Evolutionary conservation across 805 yeast genomes (phyloP), one percentile per base, ranked within the genome.

Genomic region (Ogataea glucozyma): DNA sequence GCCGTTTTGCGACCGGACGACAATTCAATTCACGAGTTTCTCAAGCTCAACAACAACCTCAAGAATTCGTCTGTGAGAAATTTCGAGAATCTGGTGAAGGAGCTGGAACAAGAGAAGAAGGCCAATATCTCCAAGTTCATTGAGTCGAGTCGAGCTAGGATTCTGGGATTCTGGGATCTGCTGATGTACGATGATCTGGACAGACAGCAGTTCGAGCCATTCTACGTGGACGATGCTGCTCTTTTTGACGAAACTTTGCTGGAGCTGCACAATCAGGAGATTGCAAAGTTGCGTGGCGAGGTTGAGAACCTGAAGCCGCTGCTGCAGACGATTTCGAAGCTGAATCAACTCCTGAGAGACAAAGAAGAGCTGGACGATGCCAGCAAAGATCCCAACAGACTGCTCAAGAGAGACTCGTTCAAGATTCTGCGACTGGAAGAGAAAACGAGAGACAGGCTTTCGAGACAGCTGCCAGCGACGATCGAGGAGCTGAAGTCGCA

Each of bases 371-470:
- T 93, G 27, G 83, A 74, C 26, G 84, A 79, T 47, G 79, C 93
- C 4, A 75, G 85, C 2, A 83, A 79, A 54, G 93, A 91, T 60
- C 81, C 97, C 0, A 80, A 91, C 0, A 73, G 98, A 48, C 70
- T 90, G 31, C 62, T 85, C 34, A 78, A 84, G 48, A 78, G 86
- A 56, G 82, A 85, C 53, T 83, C 89, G 2, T 90, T 91, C 49
- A 83, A 81, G 47, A 83, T 90, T 18, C 67, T 91, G 45, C 70
- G 85, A 44, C 76, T 83, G 44, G 99, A 91, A 59, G 97, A 89
- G 58, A 83, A 75, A 56, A 69, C 81, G 29, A 69, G 97, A 42
- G 83, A 83, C 52, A 75, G 76, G 41, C 70, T 90, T 6, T 65
- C 76, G n/a, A 79, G 79, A 56, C 76, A 76, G 51, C 67, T 87